A percentile compares a stretch with the other conserved stretches of the same genome.
Evolutionary conservation across 805 yeast species (phyloP).

Genomic region (Cyberlindnera petersonii): DNA sequence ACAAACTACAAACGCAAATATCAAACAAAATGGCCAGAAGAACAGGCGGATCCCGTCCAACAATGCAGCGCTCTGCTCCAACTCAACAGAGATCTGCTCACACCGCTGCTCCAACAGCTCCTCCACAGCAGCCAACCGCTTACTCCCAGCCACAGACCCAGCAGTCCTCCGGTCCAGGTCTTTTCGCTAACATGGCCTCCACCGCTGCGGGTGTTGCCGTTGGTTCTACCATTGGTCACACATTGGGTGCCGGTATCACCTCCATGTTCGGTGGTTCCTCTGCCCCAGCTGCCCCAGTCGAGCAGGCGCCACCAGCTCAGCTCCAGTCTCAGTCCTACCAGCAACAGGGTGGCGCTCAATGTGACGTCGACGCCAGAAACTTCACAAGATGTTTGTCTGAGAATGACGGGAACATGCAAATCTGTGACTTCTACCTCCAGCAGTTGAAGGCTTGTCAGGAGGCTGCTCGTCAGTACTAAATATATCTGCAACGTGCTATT

Average conservation of each 20-base stretch:
- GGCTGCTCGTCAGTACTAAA: constrained; percentile 80
- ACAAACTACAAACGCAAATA: constrained; percentile 1
- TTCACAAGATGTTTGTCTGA: constrained; percentile 95
- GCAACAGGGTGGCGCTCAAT: constrained; percentile 44
- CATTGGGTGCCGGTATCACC: constrained; percentile 91
- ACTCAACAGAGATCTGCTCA: constrained; percentile 67
- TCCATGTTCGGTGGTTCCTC: constrained; percentile 83
- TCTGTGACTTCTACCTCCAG: constrained; percentile 94
- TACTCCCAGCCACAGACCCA: constrained; percentile 52
- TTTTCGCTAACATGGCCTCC: constrained; percentile 95
- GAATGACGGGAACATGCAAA: constrained; percentile 92
- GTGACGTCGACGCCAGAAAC: constrained; percentile 92
- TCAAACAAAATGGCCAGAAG: constrained; percentile 40
- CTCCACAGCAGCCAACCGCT: constrained; percentile 38
- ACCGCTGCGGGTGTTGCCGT: constrained; percentile 99
- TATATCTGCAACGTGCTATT: too few relatives aligned
- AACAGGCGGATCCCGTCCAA: constrained; percentile 45
- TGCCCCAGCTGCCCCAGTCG: constrained; percentile 40
- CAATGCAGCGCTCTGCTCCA: constrained; percentile 35
- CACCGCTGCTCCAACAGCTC: constrained; percentile 59
- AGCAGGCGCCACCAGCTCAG: constrained; percentile 41
- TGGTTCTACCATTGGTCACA: constrained; percentile 96
- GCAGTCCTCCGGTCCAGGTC: constrained; percentile 69
- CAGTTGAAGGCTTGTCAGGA: constrained; percentile 97
- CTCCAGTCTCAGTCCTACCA: constrained; percentile 34